Evolutionary conservation across 1,284 basidiomycete species (phyloP).

Genomic region (Puccinia triticina): DNA sequence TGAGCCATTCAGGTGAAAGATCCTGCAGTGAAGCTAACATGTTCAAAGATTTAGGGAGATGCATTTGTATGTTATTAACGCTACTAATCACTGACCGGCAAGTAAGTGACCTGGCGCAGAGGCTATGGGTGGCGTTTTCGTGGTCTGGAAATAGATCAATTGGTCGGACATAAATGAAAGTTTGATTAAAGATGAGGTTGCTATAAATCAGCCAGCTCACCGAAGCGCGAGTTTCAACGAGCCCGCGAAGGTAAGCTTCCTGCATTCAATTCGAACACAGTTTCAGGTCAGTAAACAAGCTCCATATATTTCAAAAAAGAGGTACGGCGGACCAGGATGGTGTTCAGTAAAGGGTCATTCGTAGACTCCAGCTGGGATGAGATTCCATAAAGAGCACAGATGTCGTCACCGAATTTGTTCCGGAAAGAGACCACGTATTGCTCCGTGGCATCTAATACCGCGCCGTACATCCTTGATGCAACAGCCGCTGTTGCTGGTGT

Average conservation of each 20-base stretch:
- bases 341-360: slow-evolving; percentile 21
- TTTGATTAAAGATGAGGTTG: neutral
- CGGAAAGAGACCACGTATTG: slow-evolving; percentile 4
- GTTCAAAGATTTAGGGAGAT: neutral
- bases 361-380: neutral
- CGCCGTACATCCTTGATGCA: neutral
- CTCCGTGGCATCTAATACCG: neutral
- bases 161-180: neutral
- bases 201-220: slow-evolving; percentile 7
- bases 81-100: neutral
- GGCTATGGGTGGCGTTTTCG: slow-evolving; percentile 26
- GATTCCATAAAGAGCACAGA: slow-evolving; percentile 3
- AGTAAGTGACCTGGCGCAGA: neutral
- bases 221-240: slow-evolving; percentile 24
- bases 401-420: slow-evolving; percentile 35
- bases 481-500: neutral
- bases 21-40: neutral
- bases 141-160: neutral
- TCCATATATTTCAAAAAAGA: neutral
- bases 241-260: slow-evolving; percentile 30
- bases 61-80: neutral
- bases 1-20: slow-evolving; percentile 9
- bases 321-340: neutral
- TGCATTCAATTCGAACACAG: neutral
- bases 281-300: neutral